Evolutionary conservation across 495 filamentous ascomycete species (phyloP), one percentile per base, ranked within the genome.

Genomic region (Xylaria grammica): DNA sequence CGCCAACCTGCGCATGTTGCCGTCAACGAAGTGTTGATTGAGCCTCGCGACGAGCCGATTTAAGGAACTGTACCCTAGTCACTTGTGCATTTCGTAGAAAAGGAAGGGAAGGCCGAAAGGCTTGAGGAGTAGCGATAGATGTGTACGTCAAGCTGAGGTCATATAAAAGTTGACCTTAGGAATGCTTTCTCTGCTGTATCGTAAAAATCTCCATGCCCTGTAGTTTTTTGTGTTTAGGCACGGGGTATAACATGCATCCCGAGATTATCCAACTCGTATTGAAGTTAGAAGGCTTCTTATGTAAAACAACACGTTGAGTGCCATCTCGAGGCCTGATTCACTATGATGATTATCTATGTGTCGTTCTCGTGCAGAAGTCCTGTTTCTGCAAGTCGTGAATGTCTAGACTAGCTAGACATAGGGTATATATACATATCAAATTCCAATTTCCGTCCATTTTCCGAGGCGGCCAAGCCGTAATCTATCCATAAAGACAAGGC

Each of bases 1-100:
- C 77, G 76, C 17, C 87, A 90, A 74, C 88, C 87, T 5, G 77
- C 81, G 46, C 82, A 90, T 76, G 87, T 91, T 20, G 84, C 87
- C 62, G 84, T 91, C 0, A 91, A 91, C 68, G 88, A 91, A 75
- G 81, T 91, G 29, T 66, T 91, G 76, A 87, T 91, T 72, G 88
- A 91, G 77, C 87, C 88, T 1, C 75, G 88, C 44, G 87, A 90
- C 71, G 87, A 91, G 76, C 87, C 88, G 36, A 89, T 90, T 65
- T 90, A 52, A 24, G n/a, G 24, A 17, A 5, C 3, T 36, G 45
- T 27, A 17, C 5, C 46, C 27, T 44, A 22, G 36, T 6, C 15
- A 36, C 19, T 26, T 1, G 4, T 54, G 7, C 38, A 45, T 8
- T 45, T 62, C 9, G 24, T 53, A 20, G 29, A 32, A 11, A 45